These are phyloP conservation scores for Linnemannia exigua DNA, from an alignment of 192 early-diverging fungal genomes.

Conservation along the genomic window DNA sequence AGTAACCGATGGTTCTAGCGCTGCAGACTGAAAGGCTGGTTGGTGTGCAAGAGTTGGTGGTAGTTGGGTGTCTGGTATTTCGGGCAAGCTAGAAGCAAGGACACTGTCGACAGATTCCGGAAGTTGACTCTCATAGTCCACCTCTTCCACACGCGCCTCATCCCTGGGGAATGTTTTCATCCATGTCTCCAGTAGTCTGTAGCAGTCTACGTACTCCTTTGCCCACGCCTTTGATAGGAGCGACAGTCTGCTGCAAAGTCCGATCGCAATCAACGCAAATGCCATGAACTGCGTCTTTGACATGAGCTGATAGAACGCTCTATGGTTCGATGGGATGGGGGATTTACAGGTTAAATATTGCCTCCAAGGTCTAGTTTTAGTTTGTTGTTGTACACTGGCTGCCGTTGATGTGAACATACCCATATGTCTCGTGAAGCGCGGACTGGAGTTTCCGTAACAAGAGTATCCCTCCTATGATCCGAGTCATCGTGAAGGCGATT, in stretches of 20 bases:
- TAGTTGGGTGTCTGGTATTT: background rate
- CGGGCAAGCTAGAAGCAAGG: background rate
- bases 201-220: slow-evolving; percentile 34
- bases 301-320: slow-evolving; percentile 54
- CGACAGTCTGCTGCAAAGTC: slow-evolving; percentile 50
- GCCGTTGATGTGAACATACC: slow-evolving; percentile 11
- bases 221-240: slow-evolving; percentile 42
- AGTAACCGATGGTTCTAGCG: no score
- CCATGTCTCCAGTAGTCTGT: slow-evolving; percentile 33
- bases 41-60: background rate
- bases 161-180: slow-evolving; percentile 38
- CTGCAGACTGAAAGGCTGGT: background rate
- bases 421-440: slow-evolving; percentile 46
- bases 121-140: slow-evolving; percentile 36
- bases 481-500: slow-evolving; percentile 41
- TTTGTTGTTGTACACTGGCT: background rate
- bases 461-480: slow-evolving; percentile 32
- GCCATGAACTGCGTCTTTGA: slow-evolving; percentile 62
- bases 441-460: slow-evolving; percentile 35
- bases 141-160: background rate
- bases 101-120: slow-evolving; percentile 29
- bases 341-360: background rate
- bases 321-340: background rate
- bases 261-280: slow-evolving; percentile 54
- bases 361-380: no score